Base-by-base conservation (phyloP, 352 stramenopile genomes). In the Globisporangium viniferum region DNA sequence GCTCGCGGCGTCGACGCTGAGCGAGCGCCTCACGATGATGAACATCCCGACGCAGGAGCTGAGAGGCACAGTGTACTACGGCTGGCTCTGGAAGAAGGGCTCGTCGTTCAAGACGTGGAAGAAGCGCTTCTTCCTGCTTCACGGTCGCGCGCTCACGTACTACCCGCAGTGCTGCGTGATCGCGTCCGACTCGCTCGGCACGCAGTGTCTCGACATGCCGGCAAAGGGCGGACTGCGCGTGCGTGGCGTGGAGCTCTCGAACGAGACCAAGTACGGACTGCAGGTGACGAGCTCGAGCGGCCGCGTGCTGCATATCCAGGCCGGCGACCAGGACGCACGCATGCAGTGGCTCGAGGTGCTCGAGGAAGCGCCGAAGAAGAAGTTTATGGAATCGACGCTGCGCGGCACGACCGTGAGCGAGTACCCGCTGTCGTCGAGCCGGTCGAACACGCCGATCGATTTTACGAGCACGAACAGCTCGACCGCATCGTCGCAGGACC, bases 101-200 rank as follows among this genome's bases (percentile, higher is more conserved):
- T 79, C 84, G 64, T 84, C 74, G 20, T 89, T 92, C 62, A 90
- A 90, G 73, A 90, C 84, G 59, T 92, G 84, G 84, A 92, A 92
- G 70, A 89, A 90, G 74, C 84, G 84, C 54, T 92, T 90, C 61
- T 92, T 92, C 62, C 61, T 92, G 64, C 71, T 92, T 20, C 78
- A 92, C 63, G 84, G 84, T 29, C 76, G 71, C 62, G 79, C 80
- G 22, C 72, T 92, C 53, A 90, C 84, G 46, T 92, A 92, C 73
- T 90, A 92, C 67, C 82, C 73, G 36, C 84, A 92, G 68, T 80
- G 72, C 63, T 92, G 84, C 64, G 80, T 92, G 39, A 88, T 92
- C 59, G 71, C 73, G 22, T 87, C 78, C 46, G 81, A 87, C 53
- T 61, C 80, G 20, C 54, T 87, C 24, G 83, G 83, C 24, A 88